These are phyloP conservation scores for Mallotus repandus DNA, from an alignment of 441 rosid species.

Conservation along the genomic window DNA sequence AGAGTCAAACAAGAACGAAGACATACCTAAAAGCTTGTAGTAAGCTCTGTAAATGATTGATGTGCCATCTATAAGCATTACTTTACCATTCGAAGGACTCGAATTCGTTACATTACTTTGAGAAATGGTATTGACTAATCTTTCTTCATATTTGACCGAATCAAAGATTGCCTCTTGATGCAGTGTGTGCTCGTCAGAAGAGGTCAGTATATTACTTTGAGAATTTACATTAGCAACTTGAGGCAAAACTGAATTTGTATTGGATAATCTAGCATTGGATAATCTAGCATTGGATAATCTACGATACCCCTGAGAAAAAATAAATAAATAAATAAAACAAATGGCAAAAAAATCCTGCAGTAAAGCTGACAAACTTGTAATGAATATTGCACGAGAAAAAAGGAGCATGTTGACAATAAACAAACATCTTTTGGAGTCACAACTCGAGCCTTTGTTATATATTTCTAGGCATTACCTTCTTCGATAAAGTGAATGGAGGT, in stretches of 20 bases:
- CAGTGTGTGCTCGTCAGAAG: slow-evolving; percentile 30
- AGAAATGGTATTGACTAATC: slow-evolving; percentile 29
- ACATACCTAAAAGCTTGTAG: slow-evolving; percentile 89
- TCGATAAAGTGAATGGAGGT: slow-evolving; percentile 18
- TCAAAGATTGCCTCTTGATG: slow-evolving; percentile 26
- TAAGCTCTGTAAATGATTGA: slow-evolving; percentile 92
- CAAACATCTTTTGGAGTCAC: too few relatives aligned
- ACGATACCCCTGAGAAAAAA: slow-evolving; percentile 47
- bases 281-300: slow-evolving; percentile 19
- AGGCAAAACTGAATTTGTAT: slow-evolving; percentile 29
- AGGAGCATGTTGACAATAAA: too few relatives aligned
- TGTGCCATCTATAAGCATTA: slow-evolving; percentile 97
- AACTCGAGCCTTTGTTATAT: background rate
- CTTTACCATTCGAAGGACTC: slow-evolving; percentile 54
- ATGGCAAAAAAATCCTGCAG: too few relatives aligned
- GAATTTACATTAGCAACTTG: slow-evolving; percentile 33
- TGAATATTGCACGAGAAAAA: too few relatives aligned
- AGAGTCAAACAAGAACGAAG: background rate
- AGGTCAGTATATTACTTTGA: slow-evolving; percentile 24
- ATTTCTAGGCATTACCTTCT: slow-evolving; percentile 29
- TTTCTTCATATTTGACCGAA: slow-evolving; percentile 39
- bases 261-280: slow-evolving; percentile 37
- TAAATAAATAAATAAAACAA: slow-evolving; percentile 14
- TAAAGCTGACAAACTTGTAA: too few relatives aligned
- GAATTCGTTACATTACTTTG: background rate